These are phyloP conservation scores for Gonapodya sp. DNA, from an alignment of 192 early-diverging fungal species.

Conservation along the genomic window DNA sequence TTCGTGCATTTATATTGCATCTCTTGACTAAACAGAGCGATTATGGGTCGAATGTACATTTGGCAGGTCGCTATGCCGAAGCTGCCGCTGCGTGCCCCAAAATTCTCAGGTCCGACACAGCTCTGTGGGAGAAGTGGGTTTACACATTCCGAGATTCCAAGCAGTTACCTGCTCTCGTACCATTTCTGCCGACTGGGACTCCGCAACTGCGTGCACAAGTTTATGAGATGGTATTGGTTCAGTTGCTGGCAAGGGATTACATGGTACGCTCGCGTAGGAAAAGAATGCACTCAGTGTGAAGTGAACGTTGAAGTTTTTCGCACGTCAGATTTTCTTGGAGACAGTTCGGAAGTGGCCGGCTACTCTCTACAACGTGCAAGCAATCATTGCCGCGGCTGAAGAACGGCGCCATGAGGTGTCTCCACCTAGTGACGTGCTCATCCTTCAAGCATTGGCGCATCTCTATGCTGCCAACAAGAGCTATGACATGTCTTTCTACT, in stretches of 20 bases:
- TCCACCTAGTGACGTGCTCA: conserved; percentile 43
- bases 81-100: conserved; percentile 65
- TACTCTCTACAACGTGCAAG: conserved; percentile 60
- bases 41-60: too few species aligned
- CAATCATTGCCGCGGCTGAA: conserved; percentile 69
- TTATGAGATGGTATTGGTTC: conserved; percentile 80
- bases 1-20: neutral
- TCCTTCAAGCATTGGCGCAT: conserved; percentile 57
- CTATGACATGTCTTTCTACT: conserved; percentile 69
- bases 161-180: conserved; percentile 62
- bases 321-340: conserved; percentile 34
- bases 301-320: neutral
- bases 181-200: conserved; percentile 62
- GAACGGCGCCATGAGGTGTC: conserved; percentile 42
- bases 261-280: conserved; percentile 28
- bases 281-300: neutral
- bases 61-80: conserved; percentile 42
- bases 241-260: conserved; percentile 56
- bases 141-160: conserved; percentile 73
- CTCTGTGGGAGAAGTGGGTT: conserved; percentile 87
- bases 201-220: conserved; percentile 66
- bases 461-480: conserved; percentile 64
- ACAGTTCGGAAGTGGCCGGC: conserved; percentile 74
- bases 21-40: too few species aligned
- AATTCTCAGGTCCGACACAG: conserved; percentile 55